Percentiles rank a stretch among this genome's conserved stretches.
phyloP scores from a whole-genome alignment of 2,329 filamentous ascomycete genomes.

The Colletotrichum destructivum region DNA sequence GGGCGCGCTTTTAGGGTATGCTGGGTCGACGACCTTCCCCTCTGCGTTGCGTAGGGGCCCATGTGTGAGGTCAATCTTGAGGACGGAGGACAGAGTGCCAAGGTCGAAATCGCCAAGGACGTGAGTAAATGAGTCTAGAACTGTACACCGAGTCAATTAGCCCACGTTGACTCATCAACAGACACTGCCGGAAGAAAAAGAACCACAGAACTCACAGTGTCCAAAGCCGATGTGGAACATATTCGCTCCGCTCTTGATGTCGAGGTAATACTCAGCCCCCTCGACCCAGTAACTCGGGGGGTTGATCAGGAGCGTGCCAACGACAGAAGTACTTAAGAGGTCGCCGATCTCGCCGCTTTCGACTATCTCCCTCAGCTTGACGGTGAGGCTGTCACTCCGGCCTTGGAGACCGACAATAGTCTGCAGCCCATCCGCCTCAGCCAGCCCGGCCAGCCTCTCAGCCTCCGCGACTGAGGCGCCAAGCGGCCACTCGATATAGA shows the following conservation, averaged over 20 bases:
- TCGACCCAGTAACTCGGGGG: constrained; percentile 43
- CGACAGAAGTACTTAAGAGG: not conserved
- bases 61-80: constrained; percentile 46
- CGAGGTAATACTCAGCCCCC: constrained; percentile 44
- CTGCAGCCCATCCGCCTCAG: constrained; percentile 55
- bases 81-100: constrained; percentile 44
- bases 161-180: not conserved
- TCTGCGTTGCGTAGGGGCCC: constrained; percentile 44
- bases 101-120: constrained; percentile 53
- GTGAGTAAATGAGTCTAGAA: constrained; percentile 52
- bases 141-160: constrained; percentile 37
- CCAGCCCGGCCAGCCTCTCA: constrained; percentile 58
- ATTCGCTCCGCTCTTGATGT: constrained; percentile 45
- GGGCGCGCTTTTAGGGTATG: constrained; percentile 48
- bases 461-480: constrained; percentile 57
- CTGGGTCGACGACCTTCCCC: constrained; percentile 44
- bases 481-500: constrained; percentile 73
- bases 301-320: constrained; percentile 7
- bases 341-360: constrained; percentile 56
- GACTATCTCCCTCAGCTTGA: constrained; percentile 60
- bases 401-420: constrained; percentile 65
- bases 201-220: constrained; percentile 46
- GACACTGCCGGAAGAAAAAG: fast-evolving
- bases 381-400: constrained; percentile 55
- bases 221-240: constrained; percentile 49